These are phyloP conservation scores for Pyrus hybrid DNA, from an alignment of 331 rosid genomes.

Conservation along the genomic window DNA sequence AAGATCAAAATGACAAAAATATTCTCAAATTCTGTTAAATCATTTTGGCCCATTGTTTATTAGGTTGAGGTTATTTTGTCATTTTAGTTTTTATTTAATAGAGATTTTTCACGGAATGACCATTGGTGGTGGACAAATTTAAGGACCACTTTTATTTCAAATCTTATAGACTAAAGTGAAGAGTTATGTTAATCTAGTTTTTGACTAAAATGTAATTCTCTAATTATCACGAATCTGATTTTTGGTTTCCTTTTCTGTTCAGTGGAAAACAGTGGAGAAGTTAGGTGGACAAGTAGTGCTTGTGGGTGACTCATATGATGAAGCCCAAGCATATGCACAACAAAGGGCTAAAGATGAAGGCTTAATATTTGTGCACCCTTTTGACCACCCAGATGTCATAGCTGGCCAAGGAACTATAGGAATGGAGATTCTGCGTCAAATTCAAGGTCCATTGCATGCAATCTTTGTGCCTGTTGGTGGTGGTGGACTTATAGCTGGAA, in stretches of 20 bases:
- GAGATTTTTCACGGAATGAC: no score
- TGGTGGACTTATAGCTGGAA: slow-evolving; percentile 90
- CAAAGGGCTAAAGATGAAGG: slow-evolving; percentile 56
- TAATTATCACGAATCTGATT: not conserved
- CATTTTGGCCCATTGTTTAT: no score
- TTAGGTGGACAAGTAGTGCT: slow-evolving; percentile 80
- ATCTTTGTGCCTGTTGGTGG: slow-evolving; percentile 97
- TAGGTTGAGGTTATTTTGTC: no score
- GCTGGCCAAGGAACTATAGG: slow-evolving; percentile 94
- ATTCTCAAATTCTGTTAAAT: no score
- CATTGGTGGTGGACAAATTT: no score
- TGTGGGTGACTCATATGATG: slow-evolving; percentile 84
- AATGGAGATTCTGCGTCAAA: slow-evolving; percentile 84
- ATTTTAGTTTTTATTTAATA: no score
- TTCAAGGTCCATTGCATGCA: slow-evolving; percentile 54
- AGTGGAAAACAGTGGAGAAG: slow-evolving; percentile 82
- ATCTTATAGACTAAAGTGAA: no score
- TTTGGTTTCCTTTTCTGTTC: not conserved
- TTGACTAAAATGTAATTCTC: no score
- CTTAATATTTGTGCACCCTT: slow-evolving; percentile 70
- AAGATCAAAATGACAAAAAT: no score
- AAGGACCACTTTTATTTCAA: no score
- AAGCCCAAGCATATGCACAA: slow-evolving; percentile 81
- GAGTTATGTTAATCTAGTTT: no score
- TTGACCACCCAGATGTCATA: slow-evolving; percentile 89